These are phyloP conservation scores for Wickerhamiella sorbophila DNA, from an alignment of 805 yeast genomes.

Conservation along the genomic window DNA sequence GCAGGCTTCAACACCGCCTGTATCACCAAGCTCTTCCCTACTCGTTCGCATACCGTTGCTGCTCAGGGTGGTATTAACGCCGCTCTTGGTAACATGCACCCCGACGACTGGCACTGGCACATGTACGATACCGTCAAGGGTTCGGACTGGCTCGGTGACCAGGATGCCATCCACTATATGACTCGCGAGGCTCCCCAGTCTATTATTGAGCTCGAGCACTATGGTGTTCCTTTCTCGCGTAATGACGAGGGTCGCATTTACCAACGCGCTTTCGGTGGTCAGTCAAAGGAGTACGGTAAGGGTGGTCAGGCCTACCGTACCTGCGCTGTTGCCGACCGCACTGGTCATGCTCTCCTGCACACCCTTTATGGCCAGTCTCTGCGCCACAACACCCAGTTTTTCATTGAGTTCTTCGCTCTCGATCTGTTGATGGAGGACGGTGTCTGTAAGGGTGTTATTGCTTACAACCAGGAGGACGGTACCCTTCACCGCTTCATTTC, in stretches of 20 bases:
- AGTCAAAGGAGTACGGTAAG: constrained; percentile 85
- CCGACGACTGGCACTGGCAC: constrained; percentile 99
- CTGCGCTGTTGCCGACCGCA: constrained; percentile 98
- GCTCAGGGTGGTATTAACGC: constrained; percentile 99
- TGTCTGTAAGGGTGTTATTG: constrained; percentile 91
- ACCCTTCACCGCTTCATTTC: constrained; percentile 95
- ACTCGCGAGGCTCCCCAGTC: constrained; percentile 95
- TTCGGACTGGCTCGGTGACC: constrained; percentile 98
- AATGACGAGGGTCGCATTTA: constrained; percentile 92
- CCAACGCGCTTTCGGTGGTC: constrained; percentile 99
- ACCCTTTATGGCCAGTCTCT: constrained; percentile 92
- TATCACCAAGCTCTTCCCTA: constrained; percentile 90
- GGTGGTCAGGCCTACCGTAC: constrained; percentile 99
- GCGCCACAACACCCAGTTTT: constrained; percentile 93
- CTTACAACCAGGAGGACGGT: constrained; percentile 98
- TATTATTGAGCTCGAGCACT: constrained; percentile 92
- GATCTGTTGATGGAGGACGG: constrained; percentile 92
- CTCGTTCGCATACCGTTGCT: constrained; percentile 97
- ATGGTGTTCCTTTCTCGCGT: constrained; percentile 96
- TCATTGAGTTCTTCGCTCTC: constrained; percentile 92
- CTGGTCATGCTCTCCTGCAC: constrained; percentile 94
- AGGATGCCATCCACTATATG: constrained; percentile 98
- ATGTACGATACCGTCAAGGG: constrained; percentile 99
- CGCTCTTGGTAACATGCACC: constrained; percentile 96
- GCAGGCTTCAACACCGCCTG: constrained; percentile 97